Evolutionary conservation across 306 rosid genomes (phyloP).

Genomic region (apple (Malus domestica)): DNA sequence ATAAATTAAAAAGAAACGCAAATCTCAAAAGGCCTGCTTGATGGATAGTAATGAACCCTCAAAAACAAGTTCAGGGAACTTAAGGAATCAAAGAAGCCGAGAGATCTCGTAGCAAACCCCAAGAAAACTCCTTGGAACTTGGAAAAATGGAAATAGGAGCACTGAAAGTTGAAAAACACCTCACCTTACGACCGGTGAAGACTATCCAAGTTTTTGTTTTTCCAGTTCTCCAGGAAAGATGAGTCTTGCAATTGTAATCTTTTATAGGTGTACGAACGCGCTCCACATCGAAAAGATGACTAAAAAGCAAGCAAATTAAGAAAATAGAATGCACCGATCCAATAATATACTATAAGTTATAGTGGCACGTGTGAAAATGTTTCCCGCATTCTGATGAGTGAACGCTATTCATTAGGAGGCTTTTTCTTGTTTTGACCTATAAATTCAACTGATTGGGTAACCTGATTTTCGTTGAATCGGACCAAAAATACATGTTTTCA

Average conservation of each 20-base stretch:
- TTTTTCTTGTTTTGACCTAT: not conserved
- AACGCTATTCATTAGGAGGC: slow-evolving; percentile 27
- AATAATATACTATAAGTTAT: not conserved
- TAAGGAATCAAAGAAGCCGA: not conserved
- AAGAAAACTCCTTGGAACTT: not conserved
- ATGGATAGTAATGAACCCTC: not conserved
- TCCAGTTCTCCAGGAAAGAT: not conserved
- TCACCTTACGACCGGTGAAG: slow-evolving; percentile 8
- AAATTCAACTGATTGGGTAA: not conserved
- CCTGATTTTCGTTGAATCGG: too few relatives aligned
- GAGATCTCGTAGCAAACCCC: not conserved
- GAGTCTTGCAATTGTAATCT: not conserved
- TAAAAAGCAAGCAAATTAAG: not conserved
- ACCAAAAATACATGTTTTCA: too few relatives aligned
- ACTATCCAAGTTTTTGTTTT: not conserved
- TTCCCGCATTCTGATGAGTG: slow-evolving; percentile 1
- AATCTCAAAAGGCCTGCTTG: not conserved
- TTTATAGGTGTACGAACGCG: slow-evolving; percentile 27
- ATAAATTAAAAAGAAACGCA: not conserved
- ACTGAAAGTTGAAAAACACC: not conserved
- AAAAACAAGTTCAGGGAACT: not conserved
- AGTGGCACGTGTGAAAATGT: slow-evolving; percentile 25
- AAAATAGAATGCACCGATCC: not conserved
- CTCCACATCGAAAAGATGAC: not conserved
- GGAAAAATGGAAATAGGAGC: not conserved